Conservation (phyloP, 176 grass and related monocot species). For the Avena eriantha region DNA sequence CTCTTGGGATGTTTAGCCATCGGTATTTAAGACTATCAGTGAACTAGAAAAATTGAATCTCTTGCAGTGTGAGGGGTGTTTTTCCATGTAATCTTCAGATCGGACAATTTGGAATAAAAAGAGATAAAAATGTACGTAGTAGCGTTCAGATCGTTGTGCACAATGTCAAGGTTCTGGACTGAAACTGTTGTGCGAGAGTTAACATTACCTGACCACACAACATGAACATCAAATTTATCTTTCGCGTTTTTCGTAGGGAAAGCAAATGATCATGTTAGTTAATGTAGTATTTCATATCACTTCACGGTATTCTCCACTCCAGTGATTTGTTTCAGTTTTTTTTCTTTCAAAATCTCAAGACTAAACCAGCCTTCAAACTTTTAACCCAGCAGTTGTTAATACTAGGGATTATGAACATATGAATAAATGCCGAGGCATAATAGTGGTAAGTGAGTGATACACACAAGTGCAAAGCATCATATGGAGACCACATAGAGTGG, state of each 20-base stretch:
- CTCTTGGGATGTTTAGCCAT: constrained; percentile 2
- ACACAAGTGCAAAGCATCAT: neutral
- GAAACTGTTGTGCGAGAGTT: neutral
- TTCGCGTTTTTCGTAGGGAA: neutral
- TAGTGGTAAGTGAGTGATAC: neutral
- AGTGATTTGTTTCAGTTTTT: neutral
- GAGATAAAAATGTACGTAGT: neutral
- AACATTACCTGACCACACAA: neutral
- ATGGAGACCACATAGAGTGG: neutral
- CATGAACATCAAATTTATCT: neutral
- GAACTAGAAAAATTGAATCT: neutral
- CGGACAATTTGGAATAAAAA: neutral
- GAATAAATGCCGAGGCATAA: neutral
- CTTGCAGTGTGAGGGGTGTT: neutral
- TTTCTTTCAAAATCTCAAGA: neutral
- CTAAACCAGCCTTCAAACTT: neutral
- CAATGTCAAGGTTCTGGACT: neutral
- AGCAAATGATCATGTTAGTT: neutral
- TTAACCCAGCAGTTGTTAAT: too few relatives aligned
- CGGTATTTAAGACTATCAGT: neutral
- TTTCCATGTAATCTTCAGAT: constrained; percentile 8
- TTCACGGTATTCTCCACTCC: neutral
- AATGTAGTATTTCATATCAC: neutral
- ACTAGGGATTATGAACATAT: neutral
- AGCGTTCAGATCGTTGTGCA: neutral